Percentiles rank a stretch among this genome's conserved stretches.
These are phyloP conservation scores for Lagenaria siceraria DNA, from an alignment of 306 rosid genomes.

Conservation along the genomic window DNA sequence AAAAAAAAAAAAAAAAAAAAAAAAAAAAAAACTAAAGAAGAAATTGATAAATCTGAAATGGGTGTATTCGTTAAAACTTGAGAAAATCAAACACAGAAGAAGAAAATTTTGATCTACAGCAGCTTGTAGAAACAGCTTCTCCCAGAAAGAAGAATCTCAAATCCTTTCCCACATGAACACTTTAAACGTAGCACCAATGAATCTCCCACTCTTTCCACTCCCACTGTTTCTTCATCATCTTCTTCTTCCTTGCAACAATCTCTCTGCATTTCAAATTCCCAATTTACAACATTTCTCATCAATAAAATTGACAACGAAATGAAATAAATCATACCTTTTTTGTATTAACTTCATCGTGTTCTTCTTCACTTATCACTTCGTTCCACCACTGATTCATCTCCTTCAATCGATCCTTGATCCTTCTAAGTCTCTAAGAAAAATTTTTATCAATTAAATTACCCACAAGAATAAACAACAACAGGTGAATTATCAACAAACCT, in stretches of 20 bases:
- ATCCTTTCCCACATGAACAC: constrained; percentile 5
- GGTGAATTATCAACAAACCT: not conserved
- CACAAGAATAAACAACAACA: not conserved
- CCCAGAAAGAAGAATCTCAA: constrained; percentile 5
- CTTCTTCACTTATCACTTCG: not conserved
- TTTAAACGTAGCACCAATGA: constrained; percentile 2
- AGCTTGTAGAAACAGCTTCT: constrained; percentile 5
- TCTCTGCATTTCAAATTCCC: not conserved
- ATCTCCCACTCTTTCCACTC: constrained; percentile 10
- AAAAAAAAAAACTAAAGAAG: too few relatives aligned
- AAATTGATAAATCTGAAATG: too few relatives aligned
- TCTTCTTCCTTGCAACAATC: not conserved
- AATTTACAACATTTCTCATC: not conserved
- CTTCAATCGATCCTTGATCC: constrained; percentile 7
- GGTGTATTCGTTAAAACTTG: too few relatives aligned
- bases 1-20: too few relatives aligned
- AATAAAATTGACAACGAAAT: too few relatives aligned
- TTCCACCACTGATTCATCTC: constrained; percentile 13
- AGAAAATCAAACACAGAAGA: too few relatives aligned
- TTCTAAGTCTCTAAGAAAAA: constrained; percentile 1
- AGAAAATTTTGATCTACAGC: too few relatives aligned
- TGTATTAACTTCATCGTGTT: not conserved
- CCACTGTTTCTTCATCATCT: constrained; percentile 7
- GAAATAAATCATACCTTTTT: not conserved
- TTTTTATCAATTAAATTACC: too few relatives aligned